Evolutionary conservation across 352 stramenopile species (phyloP).

Genomic region (Phytophthora pisi): DNA sequence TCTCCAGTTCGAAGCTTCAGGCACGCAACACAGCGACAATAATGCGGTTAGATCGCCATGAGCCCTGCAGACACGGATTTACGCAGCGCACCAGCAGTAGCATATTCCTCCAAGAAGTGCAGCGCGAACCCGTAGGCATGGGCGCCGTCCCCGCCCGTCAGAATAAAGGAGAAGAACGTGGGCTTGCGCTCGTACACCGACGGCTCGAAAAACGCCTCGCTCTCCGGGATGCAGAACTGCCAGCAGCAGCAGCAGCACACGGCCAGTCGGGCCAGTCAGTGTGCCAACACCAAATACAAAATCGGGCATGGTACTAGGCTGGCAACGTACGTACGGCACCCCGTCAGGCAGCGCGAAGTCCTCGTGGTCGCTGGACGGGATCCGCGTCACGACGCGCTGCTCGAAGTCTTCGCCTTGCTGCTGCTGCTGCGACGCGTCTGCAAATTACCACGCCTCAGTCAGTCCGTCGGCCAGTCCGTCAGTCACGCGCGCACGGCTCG

Average conservation of each 20-base stretch:
- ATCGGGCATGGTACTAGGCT: background rate
- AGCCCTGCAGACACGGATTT: background rate
- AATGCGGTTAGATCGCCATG: background rate
- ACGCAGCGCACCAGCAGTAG: slow-evolving; percentile 16
- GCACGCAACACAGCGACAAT: background rate
- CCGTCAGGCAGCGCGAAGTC: slow-evolving; percentile 76
- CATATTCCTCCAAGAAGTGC: slow-evolving; percentile 54
- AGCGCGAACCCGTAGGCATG: slow-evolving; percentile 79
- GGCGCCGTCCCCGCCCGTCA: slow-evolving; percentile 74
- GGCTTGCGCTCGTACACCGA: slow-evolving; percentile 67
- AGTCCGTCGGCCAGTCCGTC: background rate
- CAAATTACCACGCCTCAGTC: too few species aligned
- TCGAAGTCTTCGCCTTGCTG: slow-evolving; percentile 48
- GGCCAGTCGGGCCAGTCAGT: background rate
- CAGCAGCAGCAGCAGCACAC: background rate
- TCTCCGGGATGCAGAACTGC: slow-evolving; percentile 81
- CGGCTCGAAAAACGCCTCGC: slow-evolving; percentile 41
- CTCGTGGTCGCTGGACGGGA: slow-evolving; percentile 52
- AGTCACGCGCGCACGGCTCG: background rate
- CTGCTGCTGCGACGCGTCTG: slow-evolving; percentile 8
- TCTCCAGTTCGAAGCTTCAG: slow-evolving; percentile 40
- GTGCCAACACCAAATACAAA: too few species aligned
- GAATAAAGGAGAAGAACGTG: slow-evolving; percentile 81
- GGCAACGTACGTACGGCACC: slow-evolving; percentile 63
- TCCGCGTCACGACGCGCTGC: slow-evolving; percentile 47